These are phyloP conservation scores for Vinca major DNA, from an alignment of 305 asterid species.

Conservation along the genomic window DNA sequence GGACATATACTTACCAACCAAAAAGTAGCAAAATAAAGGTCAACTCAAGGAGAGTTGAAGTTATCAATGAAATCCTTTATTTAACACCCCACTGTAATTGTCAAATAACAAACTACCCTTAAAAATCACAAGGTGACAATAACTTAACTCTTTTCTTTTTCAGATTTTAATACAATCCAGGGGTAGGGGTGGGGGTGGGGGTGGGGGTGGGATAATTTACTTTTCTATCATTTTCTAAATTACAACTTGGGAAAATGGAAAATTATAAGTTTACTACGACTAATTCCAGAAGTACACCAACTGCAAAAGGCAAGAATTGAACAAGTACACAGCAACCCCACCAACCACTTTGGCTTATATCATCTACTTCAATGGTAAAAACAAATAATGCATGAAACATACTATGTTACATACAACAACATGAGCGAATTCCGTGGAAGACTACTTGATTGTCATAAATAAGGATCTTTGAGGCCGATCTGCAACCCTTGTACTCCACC, in stretches of 20 bases:
- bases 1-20: not conserved
- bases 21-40: not conserved
- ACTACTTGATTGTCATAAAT: not conserved
- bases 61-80: not conserved
- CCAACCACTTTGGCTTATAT: not conserved
- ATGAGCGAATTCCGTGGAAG: not conserved
- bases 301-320: not conserved
- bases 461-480: not conserved
- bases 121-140: not conserved
- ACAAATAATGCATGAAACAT: not conserved
- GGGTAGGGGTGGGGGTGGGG: too few species aligned
- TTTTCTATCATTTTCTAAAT: conserved; percentile 1
- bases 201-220: not conserved
- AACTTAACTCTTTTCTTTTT: not conserved
- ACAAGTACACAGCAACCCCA: not conserved
- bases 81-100: not conserved
- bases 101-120: not conserved
- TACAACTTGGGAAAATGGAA: not conserved
- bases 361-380: not conserved
- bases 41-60: not conserved
- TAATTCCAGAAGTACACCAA: not conserved
- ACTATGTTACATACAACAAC: not conserved
- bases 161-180: not conserved
- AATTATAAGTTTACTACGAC: not conserved
- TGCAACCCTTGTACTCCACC: not conserved